phyloP scores from a whole-genome alignment of 768 basidiomycete genomes.

The Cystobasidium onofrii region DNA sequence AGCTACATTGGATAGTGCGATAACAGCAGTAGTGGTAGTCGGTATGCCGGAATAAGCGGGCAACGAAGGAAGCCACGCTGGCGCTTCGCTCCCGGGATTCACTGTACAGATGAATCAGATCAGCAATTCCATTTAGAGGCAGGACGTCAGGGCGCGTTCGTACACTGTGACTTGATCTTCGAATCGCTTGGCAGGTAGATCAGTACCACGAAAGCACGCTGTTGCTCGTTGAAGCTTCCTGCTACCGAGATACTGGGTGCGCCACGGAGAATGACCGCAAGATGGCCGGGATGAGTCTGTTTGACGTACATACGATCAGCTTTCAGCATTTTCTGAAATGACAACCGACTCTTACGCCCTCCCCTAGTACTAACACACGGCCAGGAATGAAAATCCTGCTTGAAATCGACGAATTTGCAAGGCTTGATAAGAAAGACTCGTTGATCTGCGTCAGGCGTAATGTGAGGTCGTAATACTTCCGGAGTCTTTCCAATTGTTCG shows the following conservation, averaged over 20 bases:
- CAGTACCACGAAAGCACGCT: conserved; percentile 38
- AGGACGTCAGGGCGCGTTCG: too few relatives aligned
- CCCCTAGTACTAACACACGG: conserved; percentile 71
- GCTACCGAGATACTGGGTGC: conserved; percentile 32
- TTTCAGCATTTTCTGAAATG: not conserved
- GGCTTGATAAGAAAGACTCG: conserved; percentile 57
- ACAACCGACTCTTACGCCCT: conserved; percentile 56
- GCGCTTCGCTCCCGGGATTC: conserved; percentile 43
- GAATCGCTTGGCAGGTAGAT: conserved; percentile 32
- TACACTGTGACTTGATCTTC: not conserved
- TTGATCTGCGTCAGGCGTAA: conserved; percentile 59
- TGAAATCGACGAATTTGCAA: conserved; percentile 57
- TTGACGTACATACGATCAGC: not conserved
- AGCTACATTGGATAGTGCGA: conserved; percentile 65
- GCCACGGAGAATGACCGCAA: conserved; percentile 38
- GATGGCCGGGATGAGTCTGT: conserved; percentile 38
- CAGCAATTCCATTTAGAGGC: too few relatives aligned
- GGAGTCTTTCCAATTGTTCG: conserved; percentile 53
- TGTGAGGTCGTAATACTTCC: conserved; percentile 65
- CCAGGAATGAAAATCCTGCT: conserved; percentile 62
- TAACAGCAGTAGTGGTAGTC: conserved; percentile 60
- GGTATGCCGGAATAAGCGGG: conserved; percentile 50
- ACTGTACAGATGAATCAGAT: not conserved
- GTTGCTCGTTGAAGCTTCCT: conserved; percentile 37
- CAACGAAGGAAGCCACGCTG: conserved; percentile 64